Base-by-base conservation (phyloP, 768 basidiomycete species). In the Paxillus involutus region DNA sequence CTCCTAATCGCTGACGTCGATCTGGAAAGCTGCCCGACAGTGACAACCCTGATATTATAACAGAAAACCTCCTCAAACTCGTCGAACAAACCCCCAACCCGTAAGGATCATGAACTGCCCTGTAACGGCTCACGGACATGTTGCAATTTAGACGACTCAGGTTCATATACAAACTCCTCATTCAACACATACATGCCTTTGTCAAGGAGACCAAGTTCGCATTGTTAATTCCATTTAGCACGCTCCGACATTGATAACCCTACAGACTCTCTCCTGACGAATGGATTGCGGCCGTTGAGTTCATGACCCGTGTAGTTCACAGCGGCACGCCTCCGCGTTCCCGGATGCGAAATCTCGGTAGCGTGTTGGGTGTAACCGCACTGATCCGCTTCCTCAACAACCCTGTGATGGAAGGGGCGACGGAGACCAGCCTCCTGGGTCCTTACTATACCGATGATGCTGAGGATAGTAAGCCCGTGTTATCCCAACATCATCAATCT, bases 271-370 rank as follows among this genome's bases (percentile, higher is more conserved):
- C 91, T 14, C 87, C 84, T 1, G 87, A 92, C 3, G 92, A 94
- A 75, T 94, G 92, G 92, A 86, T 86, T 86, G 68, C 77, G 16
- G 76, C 88, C 2, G 85, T 94, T 60, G 68, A 88, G 53, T 94
- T 94, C 71, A 72, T 94, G 54, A 94, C 91, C 0, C 74, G 76
- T 8, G 80, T 79, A 0, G 92, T 92, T 7, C 76, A 94, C 68
- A 89, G 71, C 55, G 90, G 84, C 67, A 83, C 86, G 0, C 79
- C 83, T 33, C 66, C 89, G 48, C 82, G 83, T 33, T 81, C 82
- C 73, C 91, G 94, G 65, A 88, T 89, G 67, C 91, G 94, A 61
- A 80, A 94, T 6, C 78, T 94, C n/a, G 91, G 89, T 1, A 91
- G 93, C 63, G 78, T 81, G 0, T 73, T 94, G 1, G 92, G 93